A percentile compares a stretch with the other conserved stretches of the same genome.
Conservation (phyloP, 371 early-diverging fungal species). For the Fennellomyces sp. region DNA sequence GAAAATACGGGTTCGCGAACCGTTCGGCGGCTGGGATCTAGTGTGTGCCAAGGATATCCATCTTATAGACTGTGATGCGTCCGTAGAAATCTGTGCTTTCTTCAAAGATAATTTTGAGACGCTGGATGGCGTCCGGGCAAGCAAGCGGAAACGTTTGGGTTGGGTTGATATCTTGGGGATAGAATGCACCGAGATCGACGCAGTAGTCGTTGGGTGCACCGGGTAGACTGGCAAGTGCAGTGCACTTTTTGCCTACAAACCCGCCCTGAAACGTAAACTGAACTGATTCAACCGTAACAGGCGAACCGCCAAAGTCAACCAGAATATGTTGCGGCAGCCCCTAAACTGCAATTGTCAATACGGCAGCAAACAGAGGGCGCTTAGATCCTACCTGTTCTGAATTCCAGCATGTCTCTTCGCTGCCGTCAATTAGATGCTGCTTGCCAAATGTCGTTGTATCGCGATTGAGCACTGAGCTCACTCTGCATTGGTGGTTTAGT, state of each 20-base stretch:
- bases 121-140: slow-evolving; percentile 19
- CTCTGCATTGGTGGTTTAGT: slow-evolving; percentile 49
- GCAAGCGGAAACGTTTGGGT: slow-evolving; percentile 30
- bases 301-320: slow-evolving; percentile 63
- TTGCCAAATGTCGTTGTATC: slow-evolving; percentile 82
- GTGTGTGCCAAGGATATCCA: slow-evolving; percentile 79
- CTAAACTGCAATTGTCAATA: too few species aligned
- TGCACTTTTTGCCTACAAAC: slow-evolving; percentile 80
- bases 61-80: slow-evolving; percentile 80
- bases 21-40: slow-evolving; percentile 23
- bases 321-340: slow-evolving; percentile 84
- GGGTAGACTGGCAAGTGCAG: slow-evolving; percentile 38
- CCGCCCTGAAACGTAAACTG: slow-evolving; percentile 91
- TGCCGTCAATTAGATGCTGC: slow-evolving; percentile 77
- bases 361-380: too few species aligned
- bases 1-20: slow-evolving; percentile 43
- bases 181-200: slow-evolving; percentile 34
- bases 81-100: slow-evolving; percentile 90
- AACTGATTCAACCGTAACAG: slow-evolving; percentile 50
- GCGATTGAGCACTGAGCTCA: slow-evolving; percentile 88
- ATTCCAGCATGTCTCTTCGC: slow-evolving; percentile 93
- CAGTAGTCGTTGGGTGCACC: slow-evolving; percentile 49
- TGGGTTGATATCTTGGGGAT: slow-evolving; percentile 40
- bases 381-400: slow-evolving; percentile 73
- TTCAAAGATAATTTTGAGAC: slow-evolving; percentile 73